A percentile compares a stretch with the other conserved stretches of the same genome.
Conservation (phyloP, 2,329 filamentous ascomycete genomes). For the Graphilbum fragrans region DNA sequence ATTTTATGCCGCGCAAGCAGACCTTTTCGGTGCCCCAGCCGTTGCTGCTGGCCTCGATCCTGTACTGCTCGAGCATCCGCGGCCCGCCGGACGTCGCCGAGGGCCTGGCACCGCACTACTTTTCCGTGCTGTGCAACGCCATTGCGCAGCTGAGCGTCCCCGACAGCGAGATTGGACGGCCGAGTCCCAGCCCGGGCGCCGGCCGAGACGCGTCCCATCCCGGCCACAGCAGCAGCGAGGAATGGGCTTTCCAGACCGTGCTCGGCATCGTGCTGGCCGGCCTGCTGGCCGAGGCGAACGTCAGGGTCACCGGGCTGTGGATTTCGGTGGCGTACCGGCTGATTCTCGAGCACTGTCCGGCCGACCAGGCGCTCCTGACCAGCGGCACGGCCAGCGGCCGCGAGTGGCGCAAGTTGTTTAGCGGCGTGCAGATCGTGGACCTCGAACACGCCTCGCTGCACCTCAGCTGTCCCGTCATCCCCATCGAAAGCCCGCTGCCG, state of each 20-base stretch:
- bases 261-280: constrained; percentile 9
- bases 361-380: neutral
- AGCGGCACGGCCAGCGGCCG: neutral
- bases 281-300: constrained; percentile 8
- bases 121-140: constrained; percentile 7
- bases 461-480: constrained; percentile 7
- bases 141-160: constrained; percentile 10
- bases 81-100: constrained; percentile 4
- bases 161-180: constrained; percentile 6
- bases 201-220: neutral
- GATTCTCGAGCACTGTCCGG: constrained; percentile 9
- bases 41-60: constrained; percentile 28
- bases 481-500: constrained; percentile 7
- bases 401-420: constrained; percentile 10
- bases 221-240: constrained; percentile 3
- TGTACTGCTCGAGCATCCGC: constrained; percentile 23
- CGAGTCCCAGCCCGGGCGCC: neutral
- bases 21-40: constrained; percentile 28
- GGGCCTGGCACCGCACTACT: constrained; percentile 9
- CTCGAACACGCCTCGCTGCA: constrained; percentile 11
- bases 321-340: constrained; percentile 10
- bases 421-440: constrained; percentile 10
- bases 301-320: constrained; percentile 7
- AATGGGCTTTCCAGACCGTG: constrained; percentile 11
- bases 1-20: constrained; percentile 29